phyloP scores from a whole-genome alignment of 2,329 filamentous ascomycete genomes.

The Beauveria sp. region DNA sequence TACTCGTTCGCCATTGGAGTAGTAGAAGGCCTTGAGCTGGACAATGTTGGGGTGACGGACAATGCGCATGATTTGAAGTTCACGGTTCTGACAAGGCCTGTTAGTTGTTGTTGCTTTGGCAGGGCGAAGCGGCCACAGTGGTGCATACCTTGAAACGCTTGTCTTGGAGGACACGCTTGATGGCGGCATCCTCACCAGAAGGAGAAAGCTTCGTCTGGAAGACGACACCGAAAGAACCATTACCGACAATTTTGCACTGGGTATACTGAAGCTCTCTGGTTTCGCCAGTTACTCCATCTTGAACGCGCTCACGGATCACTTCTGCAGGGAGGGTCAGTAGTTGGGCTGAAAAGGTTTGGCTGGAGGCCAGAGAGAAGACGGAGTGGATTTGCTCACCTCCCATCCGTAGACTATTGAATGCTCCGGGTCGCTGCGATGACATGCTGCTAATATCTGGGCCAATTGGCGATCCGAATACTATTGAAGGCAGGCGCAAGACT shows the following conservation, averaged over 20 bases:
- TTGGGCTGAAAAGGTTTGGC: background rate
- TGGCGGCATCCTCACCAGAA: constrained; percentile 96
- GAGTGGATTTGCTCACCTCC: constrained; percentile 60
- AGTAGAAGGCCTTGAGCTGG: constrained; percentile 98
- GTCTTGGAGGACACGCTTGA: constrained; percentile 97
- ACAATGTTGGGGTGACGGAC: constrained; percentile 98
- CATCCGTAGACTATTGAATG: constrained; percentile 85
- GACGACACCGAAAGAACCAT: constrained; percentile 96
- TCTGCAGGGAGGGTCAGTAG: constrained; percentile 48
- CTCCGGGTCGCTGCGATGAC: constrained; percentile 87
- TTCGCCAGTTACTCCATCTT: constrained; percentile 95
- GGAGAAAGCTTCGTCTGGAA: constrained; percentile 98
- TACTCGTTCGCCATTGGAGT: constrained; percentile 97
- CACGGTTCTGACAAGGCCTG: constrained; percentile 70
- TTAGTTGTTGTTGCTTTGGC: constrained; percentile 14
- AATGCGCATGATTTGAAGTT: constrained; percentile 99
- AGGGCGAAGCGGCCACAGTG: constrained; percentile 13
- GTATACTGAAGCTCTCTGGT: constrained; percentile 97
- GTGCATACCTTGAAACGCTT: constrained; percentile 91
- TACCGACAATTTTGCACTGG: constrained; percentile 98
- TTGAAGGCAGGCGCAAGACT: background rate
- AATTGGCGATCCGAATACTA: constrained; percentile 10
- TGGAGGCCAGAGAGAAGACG: background rate
- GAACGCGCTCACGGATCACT: constrained; percentile 96
- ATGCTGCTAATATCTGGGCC: constrained; percentile 38